Evolutionary conservation across 371 early-diverging fungal genomes (phyloP).

Genomic region (Nematocida displodere): DNA sequence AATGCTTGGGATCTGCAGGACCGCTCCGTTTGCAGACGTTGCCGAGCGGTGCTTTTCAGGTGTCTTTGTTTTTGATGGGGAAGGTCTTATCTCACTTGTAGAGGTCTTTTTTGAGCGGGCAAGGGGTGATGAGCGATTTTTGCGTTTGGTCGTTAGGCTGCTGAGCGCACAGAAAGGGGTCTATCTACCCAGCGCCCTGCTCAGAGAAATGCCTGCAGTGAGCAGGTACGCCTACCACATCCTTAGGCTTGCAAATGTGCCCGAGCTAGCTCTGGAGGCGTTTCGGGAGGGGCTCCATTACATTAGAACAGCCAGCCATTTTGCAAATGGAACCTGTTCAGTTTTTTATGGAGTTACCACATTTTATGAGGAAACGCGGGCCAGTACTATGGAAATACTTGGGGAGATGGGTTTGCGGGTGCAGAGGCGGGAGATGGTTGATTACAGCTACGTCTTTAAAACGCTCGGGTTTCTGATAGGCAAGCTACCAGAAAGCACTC

Average conservation of each 20-base stretch:
- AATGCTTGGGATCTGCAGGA: no score
- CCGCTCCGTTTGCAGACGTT: no score
- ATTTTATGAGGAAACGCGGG: background rate
- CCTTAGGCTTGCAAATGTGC: background rate
- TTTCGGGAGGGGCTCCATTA: background rate
- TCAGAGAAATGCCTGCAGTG: no score
- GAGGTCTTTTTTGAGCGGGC: no score
- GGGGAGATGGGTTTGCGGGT: background rate
- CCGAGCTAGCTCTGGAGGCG: background rate
- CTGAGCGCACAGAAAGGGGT: no score
- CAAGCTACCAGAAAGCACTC: no score
- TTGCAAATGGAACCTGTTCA: background rate
- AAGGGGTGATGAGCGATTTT: background rate
- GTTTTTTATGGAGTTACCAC: background rate
- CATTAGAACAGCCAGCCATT: background rate
- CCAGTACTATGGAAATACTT: background rate
- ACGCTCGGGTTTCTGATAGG: no score
- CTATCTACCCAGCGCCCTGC: no score
- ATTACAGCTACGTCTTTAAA: background rate
- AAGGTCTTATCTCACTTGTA: no score
- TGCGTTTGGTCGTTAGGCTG: no score
- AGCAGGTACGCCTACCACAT: background rate
- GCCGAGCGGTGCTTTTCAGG: no score
- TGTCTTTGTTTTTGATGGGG: no score
- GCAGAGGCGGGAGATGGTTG: background rate